Conservation (phyloP, 805 yeast species). For the Nakazawaea pomicola region DNA sequence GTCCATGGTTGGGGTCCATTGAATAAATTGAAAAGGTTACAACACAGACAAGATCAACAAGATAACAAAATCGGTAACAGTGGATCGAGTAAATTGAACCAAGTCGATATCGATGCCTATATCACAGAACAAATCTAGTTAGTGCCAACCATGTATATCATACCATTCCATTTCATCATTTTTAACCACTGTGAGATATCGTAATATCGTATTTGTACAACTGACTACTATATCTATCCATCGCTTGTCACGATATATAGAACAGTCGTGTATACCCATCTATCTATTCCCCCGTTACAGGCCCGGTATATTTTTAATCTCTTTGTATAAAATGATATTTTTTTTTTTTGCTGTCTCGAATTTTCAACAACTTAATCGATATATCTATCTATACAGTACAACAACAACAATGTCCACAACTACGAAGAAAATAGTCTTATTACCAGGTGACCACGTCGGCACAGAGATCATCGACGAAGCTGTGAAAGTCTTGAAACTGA, state of each 20-base stretch:
- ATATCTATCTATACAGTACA: no score
- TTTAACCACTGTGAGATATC: no score
- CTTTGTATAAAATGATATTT: no score
- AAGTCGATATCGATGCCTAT: conserved; percentile 68
- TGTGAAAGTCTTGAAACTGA: conserved; percentile 85
- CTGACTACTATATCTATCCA: no score
- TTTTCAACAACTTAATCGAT: no score
- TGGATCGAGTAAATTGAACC: conserved; percentile 59
- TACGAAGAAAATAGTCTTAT: conserved; percentile 69
- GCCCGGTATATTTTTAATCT: conserved; percentile 4
- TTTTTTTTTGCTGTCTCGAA: no score
- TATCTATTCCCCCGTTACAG: not conserved
- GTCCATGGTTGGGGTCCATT: conserved; percentile 73
- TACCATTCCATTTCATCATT: no score
- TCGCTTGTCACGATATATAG: no score
- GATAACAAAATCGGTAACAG: conserved; percentile 47
- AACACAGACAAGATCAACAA: conserved; percentile 45
- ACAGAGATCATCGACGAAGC: conserved; percentile 88
- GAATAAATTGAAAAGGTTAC: conserved; percentile 60
- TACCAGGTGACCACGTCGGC: conserved; percentile 98
- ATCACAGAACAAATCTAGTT: conserved; percentile 59
- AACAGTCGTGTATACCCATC: not conserved
- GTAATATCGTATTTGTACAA: no score
- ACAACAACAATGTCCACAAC: conserved; percentile 16
- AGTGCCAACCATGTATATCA: not conserved